Evolutionary conservation across 2,329 filamentous ascomycete genomes (phyloP).

Genomic region (Hymenoscyphus infarciens): DNA sequence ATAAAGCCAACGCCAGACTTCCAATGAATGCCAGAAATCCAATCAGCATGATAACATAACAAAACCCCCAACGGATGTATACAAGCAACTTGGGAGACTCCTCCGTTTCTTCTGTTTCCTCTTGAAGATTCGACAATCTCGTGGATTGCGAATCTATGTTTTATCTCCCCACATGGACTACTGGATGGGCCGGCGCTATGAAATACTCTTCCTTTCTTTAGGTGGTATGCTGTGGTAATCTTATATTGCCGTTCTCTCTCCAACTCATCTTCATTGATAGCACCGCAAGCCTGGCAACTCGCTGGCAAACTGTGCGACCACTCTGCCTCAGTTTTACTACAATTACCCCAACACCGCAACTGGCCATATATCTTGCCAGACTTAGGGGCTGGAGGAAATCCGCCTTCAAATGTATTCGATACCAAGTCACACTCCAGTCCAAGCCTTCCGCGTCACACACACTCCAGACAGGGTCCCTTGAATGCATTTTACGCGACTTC

Average conservation of each 20-base stretch:
- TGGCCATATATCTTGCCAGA: too few relatives aligned
- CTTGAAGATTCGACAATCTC: slow-evolving; percentile 67
- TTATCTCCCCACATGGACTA: slow-evolving; percentile 53
- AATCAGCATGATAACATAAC: not conserved
- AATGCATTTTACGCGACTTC: not conserved
- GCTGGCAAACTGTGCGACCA: not conserved
- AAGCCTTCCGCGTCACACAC: not conserved
- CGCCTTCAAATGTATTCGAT: not conserved
- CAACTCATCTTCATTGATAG: not conserved
- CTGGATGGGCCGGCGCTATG: slow-evolving; percentile 65
- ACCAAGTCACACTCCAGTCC: not conserved
- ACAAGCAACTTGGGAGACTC: not conserved
- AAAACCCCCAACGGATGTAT: not conserved
- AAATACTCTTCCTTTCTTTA: slow-evolving; percentile 56
- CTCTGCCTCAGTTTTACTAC: not conserved
- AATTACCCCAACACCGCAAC: not conserved
- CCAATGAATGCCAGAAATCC: slow-evolving; percentile 2
- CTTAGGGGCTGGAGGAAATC: not conserved
- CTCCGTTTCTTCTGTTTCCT: slow-evolving; percentile 36
- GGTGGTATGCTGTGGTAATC: not conserved
- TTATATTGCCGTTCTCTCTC: not conserved
- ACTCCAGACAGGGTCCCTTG: not conserved
- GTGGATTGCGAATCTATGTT: slow-evolving; percentile 67
- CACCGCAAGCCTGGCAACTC: not conserved
- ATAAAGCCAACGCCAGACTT: slow-evolving; percentile 9